Conservation (phyloP, 1,139 yeast species). For the Zygotorulaspora mrakii region DNA sequence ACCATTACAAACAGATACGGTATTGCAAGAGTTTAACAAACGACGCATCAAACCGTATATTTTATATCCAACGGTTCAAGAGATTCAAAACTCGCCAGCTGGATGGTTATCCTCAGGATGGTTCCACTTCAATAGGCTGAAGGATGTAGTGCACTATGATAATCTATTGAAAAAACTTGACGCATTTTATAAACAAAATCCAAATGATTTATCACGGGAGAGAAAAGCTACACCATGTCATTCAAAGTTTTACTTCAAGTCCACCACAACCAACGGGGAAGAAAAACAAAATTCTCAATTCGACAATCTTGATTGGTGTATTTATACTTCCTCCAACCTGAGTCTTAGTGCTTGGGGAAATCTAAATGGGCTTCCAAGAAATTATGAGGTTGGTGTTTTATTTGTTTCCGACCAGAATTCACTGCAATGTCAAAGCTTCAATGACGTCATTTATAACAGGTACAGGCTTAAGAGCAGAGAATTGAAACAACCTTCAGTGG, state of each 20-base stretch:
- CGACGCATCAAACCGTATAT: conserved; percentile 46
- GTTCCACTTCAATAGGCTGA: conserved; percentile 46
- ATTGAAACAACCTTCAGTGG: not conserved
- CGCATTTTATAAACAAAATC: conserved; percentile 29
- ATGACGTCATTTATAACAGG: conserved; percentile 19
- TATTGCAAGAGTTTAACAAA: conserved; percentile 31
- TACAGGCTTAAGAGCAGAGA: not conserved
- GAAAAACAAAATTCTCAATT: conserved; percentile 40
- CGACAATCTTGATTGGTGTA: conserved; percentile 53
- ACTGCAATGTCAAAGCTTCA: conserved; percentile 43
- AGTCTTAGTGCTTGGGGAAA: conserved; percentile 72
- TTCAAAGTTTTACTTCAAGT: conserved; percentile 46
- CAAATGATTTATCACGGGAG: conserved; percentile 18
- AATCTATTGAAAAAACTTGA: conserved; percentile 20
- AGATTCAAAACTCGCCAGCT: conserved; percentile 43
- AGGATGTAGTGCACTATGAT: conserved; percentile 27
- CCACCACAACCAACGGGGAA: conserved; percentile 25
- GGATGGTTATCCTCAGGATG: conserved; percentile 55
- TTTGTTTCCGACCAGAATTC: conserved; percentile 31
- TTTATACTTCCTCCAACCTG: conserved; percentile 64
- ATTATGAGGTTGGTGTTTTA: conserved; percentile 59
- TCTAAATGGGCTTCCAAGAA: conserved; percentile 21
- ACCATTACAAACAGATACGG: conserved; percentile 8
- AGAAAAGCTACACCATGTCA: conserved; percentile 43
- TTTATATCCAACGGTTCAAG: conserved; percentile 53